A percentile compares a stretch with the other conserved stretches of the same genome.
These are phyloP conservation scores for Phytophthora ohioensis DNA, from an alignment of 352 stramenopile species.

Conservation along the genomic window DNA sequence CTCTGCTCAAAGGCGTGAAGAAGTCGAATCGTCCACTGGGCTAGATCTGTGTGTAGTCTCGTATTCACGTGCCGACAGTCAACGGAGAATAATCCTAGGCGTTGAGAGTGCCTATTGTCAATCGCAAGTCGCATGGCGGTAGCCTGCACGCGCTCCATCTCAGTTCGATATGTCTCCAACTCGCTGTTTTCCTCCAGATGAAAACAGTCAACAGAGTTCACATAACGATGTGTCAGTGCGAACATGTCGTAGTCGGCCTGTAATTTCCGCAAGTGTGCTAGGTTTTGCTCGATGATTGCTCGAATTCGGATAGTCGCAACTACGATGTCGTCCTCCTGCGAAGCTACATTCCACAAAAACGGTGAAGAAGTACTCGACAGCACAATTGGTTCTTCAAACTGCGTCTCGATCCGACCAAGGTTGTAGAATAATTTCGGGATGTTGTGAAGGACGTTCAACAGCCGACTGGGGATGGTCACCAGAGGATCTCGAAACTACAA, in stretches of 20 bases:
- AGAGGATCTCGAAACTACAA: conserved; percentile 61
- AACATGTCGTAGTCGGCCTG: conserved; percentile 55
- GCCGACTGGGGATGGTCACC: conserved; percentile 58
- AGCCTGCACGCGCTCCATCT: conserved; percentile 42
- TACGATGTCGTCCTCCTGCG: conserved; percentile 69
- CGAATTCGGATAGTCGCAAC: conserved; percentile 66
- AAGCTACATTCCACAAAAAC: conserved; percentile 77
- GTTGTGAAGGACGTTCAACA: conserved; percentile 79
- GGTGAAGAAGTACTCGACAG: conserved; percentile 43
- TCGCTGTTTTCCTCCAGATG: conserved; percentile 37
- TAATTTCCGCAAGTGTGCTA: conserved; percentile 48
- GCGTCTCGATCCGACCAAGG: conserved; percentile 67
- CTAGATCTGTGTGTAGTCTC: conserved; percentile 47
- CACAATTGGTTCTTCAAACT: conserved; percentile 55
- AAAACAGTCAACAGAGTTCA: conserved; percentile 58
- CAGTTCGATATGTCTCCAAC: conserved; percentile 34
- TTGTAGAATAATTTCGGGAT: conserved; percentile 74
- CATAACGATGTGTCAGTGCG: conserved; percentile 40
- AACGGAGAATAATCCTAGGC: conserved; percentile 58
- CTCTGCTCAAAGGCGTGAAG: conserved; percentile 61
- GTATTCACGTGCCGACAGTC: conserved; percentile 62
- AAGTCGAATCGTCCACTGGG: conserved; percentile 50
- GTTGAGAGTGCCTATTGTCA: conserved; percentile 32
- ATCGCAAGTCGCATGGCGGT: conserved; percentile 34
- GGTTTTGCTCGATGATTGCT: conserved; percentile 68